Conservation (phyloP, 23 red algal species). For the Gracilariopsis chorda region DNA sequence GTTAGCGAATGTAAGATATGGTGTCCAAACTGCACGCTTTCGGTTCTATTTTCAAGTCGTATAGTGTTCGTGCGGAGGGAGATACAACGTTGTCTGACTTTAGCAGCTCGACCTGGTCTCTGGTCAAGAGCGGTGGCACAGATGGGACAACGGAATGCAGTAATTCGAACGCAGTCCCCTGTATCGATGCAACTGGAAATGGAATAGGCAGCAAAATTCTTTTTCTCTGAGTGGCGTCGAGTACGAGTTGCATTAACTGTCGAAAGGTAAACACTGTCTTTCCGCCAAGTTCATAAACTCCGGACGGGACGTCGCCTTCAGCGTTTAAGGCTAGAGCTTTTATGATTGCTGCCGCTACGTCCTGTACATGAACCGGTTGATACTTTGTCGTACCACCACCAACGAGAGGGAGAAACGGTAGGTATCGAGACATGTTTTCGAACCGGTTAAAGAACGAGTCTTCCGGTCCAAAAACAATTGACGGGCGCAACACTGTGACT, state of each 20-base stretch:
- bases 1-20: conserved; percentile 17
- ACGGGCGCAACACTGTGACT: conserved; percentile 69
- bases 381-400: conserved; percentile 76
- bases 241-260: conserved; percentile 66
- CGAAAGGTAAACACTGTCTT: conserved; percentile 71
- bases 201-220: conserved; percentile 78
- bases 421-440: conserved; percentile 58
- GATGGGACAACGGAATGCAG: conserved; percentile 57
- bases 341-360: conserved; percentile 73
- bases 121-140: conserved; percentile 75
- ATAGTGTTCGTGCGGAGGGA: conserved; percentile 22
- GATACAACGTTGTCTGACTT: conserved; percentile 76
- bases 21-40: conserved; percentile 16
- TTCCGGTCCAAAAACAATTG: conserved; percentile 88
- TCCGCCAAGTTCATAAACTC: conserved; percentile 83
- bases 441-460: conserved; percentile 94
- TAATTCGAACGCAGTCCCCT: conserved; percentile 57
- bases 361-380: conserved; percentile 90
- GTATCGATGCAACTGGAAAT: conserved; percentile 60
- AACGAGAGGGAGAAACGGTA: conserved; percentile 80
- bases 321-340: background rate
- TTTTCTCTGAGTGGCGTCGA: conserved; percentile 41
- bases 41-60: conserved; percentile 34
- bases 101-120: conserved; percentile 84
- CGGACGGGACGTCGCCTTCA: background rate